Conservation (phyloP, 106 monocot species). For the Acorus calamus region DNA sequence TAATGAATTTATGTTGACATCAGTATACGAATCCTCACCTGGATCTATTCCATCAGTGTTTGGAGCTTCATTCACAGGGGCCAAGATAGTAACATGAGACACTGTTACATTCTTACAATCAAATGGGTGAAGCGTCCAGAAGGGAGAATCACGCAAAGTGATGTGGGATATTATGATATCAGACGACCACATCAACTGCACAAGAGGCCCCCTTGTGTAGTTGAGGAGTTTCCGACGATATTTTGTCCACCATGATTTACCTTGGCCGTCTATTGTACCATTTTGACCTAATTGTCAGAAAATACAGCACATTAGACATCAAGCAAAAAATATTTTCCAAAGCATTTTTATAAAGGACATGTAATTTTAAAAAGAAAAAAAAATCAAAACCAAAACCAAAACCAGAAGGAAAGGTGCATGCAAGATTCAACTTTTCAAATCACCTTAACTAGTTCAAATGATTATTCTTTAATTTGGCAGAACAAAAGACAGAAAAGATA, state of each 20-base stretch:
- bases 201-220: conserved; percentile 65
- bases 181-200: conserved; percentile 60
- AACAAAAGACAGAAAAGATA: no score
- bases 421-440: no score
- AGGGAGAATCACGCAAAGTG: conserved; percentile 63
- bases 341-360: not conserved
- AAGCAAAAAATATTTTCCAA: conserved; percentile 29
- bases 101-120: conserved; percentile 64
- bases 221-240: conserved; percentile 28
- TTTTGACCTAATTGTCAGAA: conserved; percentile 40
- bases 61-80: conserved; percentile 46
- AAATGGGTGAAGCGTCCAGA: conserved; percentile 76
- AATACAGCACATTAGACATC: conserved; percentile 39
- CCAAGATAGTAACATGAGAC: conserved; percentile 51
- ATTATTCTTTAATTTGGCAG: no score
- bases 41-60: conserved; percentile 79
- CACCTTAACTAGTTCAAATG: no score
- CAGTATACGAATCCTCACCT: conserved; percentile 16
- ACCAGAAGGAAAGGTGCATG: no score
- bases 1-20: not conserved
- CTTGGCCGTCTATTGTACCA: conserved; percentile 78
- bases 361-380: no score
- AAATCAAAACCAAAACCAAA: no score
- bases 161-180: conserved; percentile 55
- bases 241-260: conserved; percentile 57